Evolutionary conservation across 2,329 filamentous ascomycete genomes (phyloP).

Genomic region (Ilyonectria destructans): DNA sequence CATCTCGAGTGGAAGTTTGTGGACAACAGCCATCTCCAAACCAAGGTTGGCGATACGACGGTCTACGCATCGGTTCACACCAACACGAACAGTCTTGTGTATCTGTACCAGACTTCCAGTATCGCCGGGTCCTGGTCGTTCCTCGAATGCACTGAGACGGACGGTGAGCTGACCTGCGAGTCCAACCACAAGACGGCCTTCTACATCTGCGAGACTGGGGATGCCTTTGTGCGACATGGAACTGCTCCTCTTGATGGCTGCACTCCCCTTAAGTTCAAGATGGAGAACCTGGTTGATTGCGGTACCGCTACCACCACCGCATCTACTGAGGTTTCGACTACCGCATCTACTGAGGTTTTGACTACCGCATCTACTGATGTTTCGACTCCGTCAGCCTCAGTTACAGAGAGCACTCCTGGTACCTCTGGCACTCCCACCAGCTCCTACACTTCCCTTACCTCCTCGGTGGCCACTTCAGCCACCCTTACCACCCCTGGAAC

Average conservation of each 20-base stretch:
- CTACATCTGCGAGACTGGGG: conserved; percentile 8
- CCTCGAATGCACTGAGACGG: background rate
- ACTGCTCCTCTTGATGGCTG: background rate
- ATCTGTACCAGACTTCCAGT: conserved; percentile 11
- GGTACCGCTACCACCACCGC: background rate
- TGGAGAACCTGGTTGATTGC: background rate
- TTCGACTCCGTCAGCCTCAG: background rate
- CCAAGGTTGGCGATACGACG: background rate
- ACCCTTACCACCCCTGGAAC: background rate
- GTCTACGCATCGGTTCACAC: conserved; percentile 14
- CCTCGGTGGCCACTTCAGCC: background rate
- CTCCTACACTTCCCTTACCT: background rate
- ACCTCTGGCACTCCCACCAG: background rate
- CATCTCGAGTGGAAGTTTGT: background rate
- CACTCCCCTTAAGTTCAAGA: background rate
- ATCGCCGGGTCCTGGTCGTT: conserved; percentile 17
- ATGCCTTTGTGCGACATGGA: background rate
- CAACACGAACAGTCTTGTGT: conserved; percentile 23
- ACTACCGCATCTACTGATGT: background rate
- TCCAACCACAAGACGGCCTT: background rate
- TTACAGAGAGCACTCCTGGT: background rate
- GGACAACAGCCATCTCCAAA: conserved; percentile 1
- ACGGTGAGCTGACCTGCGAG: background rate
- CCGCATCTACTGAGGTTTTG: background rate
- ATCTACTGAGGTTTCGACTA: background rate